Base-by-base conservation (phyloP, 2,329 filamentous ascomycete species). In the Sphaerulina vaccinii region DNA sequence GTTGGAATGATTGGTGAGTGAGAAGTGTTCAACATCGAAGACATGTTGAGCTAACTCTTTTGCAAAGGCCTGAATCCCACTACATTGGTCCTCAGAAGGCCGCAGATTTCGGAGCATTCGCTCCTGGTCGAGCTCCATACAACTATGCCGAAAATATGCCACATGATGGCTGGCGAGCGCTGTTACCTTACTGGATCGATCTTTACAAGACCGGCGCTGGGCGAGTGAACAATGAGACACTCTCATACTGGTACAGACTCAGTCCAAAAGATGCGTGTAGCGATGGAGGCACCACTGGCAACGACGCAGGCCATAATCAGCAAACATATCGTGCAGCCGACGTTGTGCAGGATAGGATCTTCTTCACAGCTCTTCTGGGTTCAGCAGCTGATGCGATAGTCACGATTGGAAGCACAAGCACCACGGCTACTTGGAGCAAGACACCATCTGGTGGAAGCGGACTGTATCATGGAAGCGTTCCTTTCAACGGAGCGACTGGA, bases 1-100 rank as follows among this genome's bases (percentile, higher is more conserved):
- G 77, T 15, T 83, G 79, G 79, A 83, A 83, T 57, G 81, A 82
- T 60, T 81, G 77, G 56, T 80, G 79, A 35, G 52, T n/a, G n/a
- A n/a, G n/a, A n/a, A n/a, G n/a, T n/a, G n/a, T n/a, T n/a, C n/a
- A n/a, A n/a, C n/a, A n/a, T n/a, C n/a, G n/a, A n/a, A n/a, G n/a
- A n/a, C n/a, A n/a, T n/a, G n/a, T n/a, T n/a, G n/a, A n/a, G n/a
- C n/a, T n/a, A n/a, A n/a, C n/a, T n/a, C n/a, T n/a, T n/a, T n/a
- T 6, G 6, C 13, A 8, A 29, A 54, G 51, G 52, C 51, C 51
- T 5, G 81, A 84, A 63, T 77, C 79, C 1, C 79, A 81, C 58
- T 80, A 82, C 58, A 70, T 80, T 15, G 35, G 71, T 7, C 74
- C 75, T 16, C 39, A 52, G 10, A 39, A 44, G 2, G 24, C 42